These are phyloP conservation scores for Penicillium sp. DNA, from an alignment of 2,329 filamentous ascomycete species.

Conservation along the genomic window DNA sequence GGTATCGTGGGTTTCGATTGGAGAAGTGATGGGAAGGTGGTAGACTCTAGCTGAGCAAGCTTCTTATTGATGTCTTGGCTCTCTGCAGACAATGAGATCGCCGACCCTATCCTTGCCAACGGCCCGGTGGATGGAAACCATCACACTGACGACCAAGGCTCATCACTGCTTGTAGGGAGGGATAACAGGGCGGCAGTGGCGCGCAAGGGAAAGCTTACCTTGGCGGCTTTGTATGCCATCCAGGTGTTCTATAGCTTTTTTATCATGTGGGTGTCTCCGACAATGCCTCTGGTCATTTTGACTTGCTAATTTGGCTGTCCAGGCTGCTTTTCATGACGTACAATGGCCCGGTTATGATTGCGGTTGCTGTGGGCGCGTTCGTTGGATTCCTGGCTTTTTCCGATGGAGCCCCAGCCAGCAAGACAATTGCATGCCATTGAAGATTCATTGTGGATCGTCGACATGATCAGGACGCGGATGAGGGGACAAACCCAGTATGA, in stretches of 20 bases:
- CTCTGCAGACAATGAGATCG: slow-evolving; percentile 37
- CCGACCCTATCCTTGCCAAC: slow-evolving; percentile 30
- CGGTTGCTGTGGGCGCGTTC: slow-evolving; percentile 83
- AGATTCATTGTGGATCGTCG: background rate
- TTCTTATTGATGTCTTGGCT: slow-evolving; percentile 27
- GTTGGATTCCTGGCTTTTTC: slow-evolving; percentile 83
- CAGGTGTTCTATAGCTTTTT: slow-evolving; percentile 99
- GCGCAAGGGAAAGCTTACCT: slow-evolving; percentile 69
- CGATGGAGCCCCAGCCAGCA: slow-evolving; percentile 64
- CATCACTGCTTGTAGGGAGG: slow-evolving; percentile 73
- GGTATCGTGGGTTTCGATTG: background rate
- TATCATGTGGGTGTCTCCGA: slow-evolving; percentile 74
- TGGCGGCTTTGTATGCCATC: slow-evolving; percentile 78
- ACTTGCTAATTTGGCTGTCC: slow-evolving; percentile 4
- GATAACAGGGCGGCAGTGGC: slow-evolving; percentile 57
- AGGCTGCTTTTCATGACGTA: slow-evolving; percentile 99
- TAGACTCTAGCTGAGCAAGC: slow-evolving; percentile 22
- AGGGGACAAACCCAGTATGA: background rate
- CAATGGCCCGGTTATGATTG: slow-evolving; percentile 95
- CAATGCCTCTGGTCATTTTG: background rate
- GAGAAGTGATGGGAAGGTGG: slow-evolving; percentile 11
- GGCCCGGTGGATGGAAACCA: slow-evolving; percentile 18
- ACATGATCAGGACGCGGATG: background rate
- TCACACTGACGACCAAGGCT: slow-evolving; percentile 53
- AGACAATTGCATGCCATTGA: slow-evolving; percentile 89